Base-by-base conservation (phyloP, 2,329 filamentous ascomycete species). In the Apiospora aurea region DNA sequence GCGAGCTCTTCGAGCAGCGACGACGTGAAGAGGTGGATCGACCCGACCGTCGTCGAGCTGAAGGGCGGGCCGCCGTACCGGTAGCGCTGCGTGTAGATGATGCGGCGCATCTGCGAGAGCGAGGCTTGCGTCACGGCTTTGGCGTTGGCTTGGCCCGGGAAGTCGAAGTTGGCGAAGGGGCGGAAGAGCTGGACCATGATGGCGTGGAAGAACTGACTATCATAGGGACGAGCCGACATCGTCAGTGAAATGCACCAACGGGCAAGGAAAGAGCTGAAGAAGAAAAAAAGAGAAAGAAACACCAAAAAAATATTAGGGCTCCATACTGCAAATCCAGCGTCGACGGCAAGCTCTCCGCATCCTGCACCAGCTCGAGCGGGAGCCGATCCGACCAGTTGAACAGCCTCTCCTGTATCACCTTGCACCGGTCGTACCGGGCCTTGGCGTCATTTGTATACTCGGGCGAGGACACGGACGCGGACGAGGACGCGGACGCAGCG, bases 1-100 rank as follows among this genome's bases (percentile, higher is more conserved):
- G 69, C 69, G 1, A 71, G 21, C 4, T 71, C 53, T 18, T 71
- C 69, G 0, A 71, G 24, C 16, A 71, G 16, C 13, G 53, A 41
- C 10, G 53, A 71, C 11, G 69, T 71, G 38, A 71, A 67, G 16
- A 67, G 26, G 18, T 67, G 69, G 21, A 71, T 29, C 14, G 69
- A 66, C 18, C 69, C 69, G 4, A 67, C 53, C 53, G 69, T 71
- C 53, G 57, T 67, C 18, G 53, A 71, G 26, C 53, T 71, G 43
- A 66, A 71, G 13, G 69, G 69, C 44, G 69, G 69, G 18, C 69
- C 69, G 44, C 66, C 69, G 57, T 46, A 71, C n/a, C 57, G 69
- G 57, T 71, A 67, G 1, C 57, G 69, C 26, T 71, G 69, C 6
- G 49, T 71, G 44, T 47, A 47, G 24, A 71, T 41, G 18, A 71